Evolutionary conservation across 352 stramenopile species (phyloP).

Genomic region (Globisporangium orthogonon): DNA sequence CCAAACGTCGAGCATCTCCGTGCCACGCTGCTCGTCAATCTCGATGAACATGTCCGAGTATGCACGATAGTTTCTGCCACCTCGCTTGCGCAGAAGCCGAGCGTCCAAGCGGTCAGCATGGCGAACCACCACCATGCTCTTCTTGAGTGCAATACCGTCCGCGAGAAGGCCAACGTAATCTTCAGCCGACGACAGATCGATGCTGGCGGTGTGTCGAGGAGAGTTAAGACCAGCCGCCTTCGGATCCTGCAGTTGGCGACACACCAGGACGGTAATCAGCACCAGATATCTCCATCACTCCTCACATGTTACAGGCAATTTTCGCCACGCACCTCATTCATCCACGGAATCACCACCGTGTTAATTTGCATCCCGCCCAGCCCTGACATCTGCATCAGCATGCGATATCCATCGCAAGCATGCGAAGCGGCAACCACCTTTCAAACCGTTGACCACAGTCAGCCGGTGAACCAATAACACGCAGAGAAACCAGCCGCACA

Average conservation of each 20-base stretch:
- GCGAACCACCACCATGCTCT: constrained; percentile 50
- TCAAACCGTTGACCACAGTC: background rate
- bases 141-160: constrained; percentile 45
- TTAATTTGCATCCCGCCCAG: constrained; percentile 79
- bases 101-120: constrained; percentile 41
- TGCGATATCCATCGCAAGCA: constrained; percentile 42
- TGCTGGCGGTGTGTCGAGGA: constrained; percentile 2
- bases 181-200: constrained; percentile 7
- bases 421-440: constrained; percentile 47
- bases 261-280: too few species aligned
- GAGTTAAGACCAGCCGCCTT: background rate
- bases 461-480: background rate
- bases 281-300: too few species aligned
- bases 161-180: constrained; percentile 43
- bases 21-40: constrained; percentile 8
- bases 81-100: constrained; percentile 24
- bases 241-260: background rate
- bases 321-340: constrained; percentile 13
- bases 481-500: background rate
- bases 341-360: constrained; percentile 60
- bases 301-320: too few species aligned
- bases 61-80: constrained; percentile 2
- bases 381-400: constrained; percentile 58
- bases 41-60: constrained; percentile 4
- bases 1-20: constrained; percentile 56